Evolutionary conservation across 441 rosid species (phyloP), one percentile per base, ranked within the genome.

Genomic region (Euphorbia celastroides): DNA sequence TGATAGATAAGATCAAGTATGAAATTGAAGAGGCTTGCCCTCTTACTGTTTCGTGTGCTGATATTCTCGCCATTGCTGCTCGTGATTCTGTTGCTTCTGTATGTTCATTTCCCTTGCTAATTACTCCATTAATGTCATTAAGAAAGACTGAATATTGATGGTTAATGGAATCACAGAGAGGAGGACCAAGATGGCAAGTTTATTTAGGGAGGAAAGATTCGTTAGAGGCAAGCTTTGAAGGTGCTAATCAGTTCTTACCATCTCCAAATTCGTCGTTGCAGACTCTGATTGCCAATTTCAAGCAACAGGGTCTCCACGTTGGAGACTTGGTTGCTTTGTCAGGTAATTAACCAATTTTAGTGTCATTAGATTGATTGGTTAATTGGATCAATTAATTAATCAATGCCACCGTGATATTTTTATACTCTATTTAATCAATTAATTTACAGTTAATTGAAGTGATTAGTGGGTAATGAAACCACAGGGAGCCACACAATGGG

Each of bases 11-110:
- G 80, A 89, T 89, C 13, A 92, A 89, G 75, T 73, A 78, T 66
- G 65, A 75, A 26, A 64, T 89, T 36, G 98, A 92, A 78, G 88
- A 85, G 67, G 95, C 88, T 9, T 86, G 96, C 69, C 98, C 96
- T 5, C 56, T 73, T 56, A 83, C 88, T 0, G 88, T 89, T 60
- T 89, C 96, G 2, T 89, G 95, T 65, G 87, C 93, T 19, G 96
- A 89, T 69, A 82, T 92, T 69, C 59, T 92, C 14, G 77, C 93
- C 62, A 73, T 92, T 57, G 91, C 78, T 22, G 91, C 96, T 72
- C 90, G 92, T 14, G 96, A 92, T 75, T 72, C 96, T 0, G 91
- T 87, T 57, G 76, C 74, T 22, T 62, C 72, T 72, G 94, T 86
- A 80, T 60, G 66, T 58, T 3, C 12, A 1, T 41, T 1, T 28